Evolutionary conservation across 2,329 filamentous ascomycete species (phyloP).

Genomic region (Penicillium occitanis): DNA sequence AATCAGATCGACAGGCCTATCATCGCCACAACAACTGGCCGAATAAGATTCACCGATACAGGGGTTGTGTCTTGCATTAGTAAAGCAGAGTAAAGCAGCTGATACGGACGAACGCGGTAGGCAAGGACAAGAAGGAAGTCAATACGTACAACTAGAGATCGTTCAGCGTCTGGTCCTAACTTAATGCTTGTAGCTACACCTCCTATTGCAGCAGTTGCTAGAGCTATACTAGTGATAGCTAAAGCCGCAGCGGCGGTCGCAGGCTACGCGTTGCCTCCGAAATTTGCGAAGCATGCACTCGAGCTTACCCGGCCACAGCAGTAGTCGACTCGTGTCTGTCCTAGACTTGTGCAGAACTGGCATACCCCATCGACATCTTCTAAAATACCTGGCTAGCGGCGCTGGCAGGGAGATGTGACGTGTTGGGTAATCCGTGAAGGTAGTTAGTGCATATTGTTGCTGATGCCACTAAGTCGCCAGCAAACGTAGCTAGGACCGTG

Average conservation of each 20-base stretch:
- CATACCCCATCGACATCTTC: constrained; percentile 11
- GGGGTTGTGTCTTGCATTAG: not conserved
- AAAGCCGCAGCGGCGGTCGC: not conserved
- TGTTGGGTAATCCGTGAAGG: not conserved
- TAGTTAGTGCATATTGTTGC: constrained; percentile 6
- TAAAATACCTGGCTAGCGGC: constrained; percentile 9
- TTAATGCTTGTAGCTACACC: constrained; percentile 1
- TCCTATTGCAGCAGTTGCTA: not conserved
- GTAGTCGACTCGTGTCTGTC: constrained; percentile 7
- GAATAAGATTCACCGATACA: not conserved
- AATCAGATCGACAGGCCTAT: not conserved
- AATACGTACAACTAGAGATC: not conserved
- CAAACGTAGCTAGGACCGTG: not conserved
- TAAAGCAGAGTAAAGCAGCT: not conserved
- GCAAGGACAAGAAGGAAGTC: not conserved
- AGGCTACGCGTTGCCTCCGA: not conserved
- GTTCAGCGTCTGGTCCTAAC: constrained; percentile 5
- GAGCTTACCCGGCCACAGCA: constrained; percentile 15
- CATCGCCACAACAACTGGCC: constrained; percentile 4
- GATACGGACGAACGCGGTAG: not conserved
- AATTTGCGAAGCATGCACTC: constrained; percentile 15
- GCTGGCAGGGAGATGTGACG: not conserved
- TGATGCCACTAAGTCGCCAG: not conserved
- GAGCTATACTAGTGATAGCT: not conserved
- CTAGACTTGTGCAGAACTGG: constrained; percentile 11